Evolutionary conservation across 768 basidiomycete species (phyloP).

Genomic region (Lactarius psammicola): DNA sequence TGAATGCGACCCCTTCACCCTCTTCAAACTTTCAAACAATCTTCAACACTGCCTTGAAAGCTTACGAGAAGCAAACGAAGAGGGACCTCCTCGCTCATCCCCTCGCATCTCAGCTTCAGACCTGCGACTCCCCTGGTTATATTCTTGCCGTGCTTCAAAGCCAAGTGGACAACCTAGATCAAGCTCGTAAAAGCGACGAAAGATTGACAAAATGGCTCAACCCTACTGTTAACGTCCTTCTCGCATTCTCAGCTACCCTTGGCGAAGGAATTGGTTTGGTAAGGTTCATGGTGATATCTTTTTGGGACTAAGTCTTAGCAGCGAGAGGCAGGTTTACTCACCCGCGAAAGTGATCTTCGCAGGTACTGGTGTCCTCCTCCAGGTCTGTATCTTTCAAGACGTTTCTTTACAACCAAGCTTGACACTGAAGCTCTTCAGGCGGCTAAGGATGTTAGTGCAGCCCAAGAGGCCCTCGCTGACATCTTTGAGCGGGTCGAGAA

Average conservation of each 20-base stretch:
- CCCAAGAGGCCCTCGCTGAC: neutral
- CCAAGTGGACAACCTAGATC: neutral
- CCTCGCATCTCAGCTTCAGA: neutral
- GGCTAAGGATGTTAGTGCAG: neutral
- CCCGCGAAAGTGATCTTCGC: slow-evolving; percentile 3
- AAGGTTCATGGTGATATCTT: neutral
- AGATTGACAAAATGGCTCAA: neutral
- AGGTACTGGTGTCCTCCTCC: neutral
- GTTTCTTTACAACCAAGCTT: neutral
- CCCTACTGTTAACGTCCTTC: neutral
- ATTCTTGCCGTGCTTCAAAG: neutral
- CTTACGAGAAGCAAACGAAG: neutral
- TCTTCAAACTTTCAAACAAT: neutral
- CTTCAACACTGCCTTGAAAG: slow-evolving; percentile 6
- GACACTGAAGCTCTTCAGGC: neutral
- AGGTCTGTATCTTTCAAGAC: neutral
- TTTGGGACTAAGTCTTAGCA: neutral
- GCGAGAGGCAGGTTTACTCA: neutral
- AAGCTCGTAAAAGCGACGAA: neutral
- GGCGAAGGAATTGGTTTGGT: slow-evolving; percentile 5
- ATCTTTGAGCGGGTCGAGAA: neutral
- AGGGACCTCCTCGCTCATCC: slow-evolving; percentile 3
- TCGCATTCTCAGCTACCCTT: slow-evolving; percentile 2
- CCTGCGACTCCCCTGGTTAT: neutral
- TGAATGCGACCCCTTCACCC: neutral